phyloP scores from a whole-genome alignment of 306 rosid genomes.

The Lathyrus sativus region DNA sequence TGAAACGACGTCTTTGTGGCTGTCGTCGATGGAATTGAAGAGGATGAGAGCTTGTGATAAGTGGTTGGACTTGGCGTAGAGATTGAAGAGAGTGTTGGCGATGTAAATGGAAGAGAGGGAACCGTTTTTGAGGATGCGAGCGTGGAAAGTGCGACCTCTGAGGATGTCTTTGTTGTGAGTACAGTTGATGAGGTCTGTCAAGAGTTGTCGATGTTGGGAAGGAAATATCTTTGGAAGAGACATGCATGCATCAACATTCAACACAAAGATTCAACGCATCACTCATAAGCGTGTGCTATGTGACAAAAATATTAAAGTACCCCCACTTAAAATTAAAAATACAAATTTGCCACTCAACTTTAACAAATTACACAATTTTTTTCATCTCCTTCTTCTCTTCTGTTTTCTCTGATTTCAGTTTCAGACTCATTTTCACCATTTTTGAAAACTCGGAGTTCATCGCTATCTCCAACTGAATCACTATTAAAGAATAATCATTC shows the following conservation, averaged over 20 bases:
- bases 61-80: slow-evolving; percentile 62
- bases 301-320: too few relatives aligned
- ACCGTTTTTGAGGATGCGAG: slow-evolving; percentile 50
- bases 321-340: too few relatives aligned
- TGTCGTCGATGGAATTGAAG: slow-evolving; percentile 42
- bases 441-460: too few relatives aligned
- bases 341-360: too few relatives aligned
- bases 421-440: too few relatives aligned
- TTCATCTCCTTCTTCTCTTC: too few relatives aligned
- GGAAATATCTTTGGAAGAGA: slow-evolving; percentile 26
- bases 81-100: slow-evolving; percentile 60
- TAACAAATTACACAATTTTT: too few relatives aligned
- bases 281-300: too few relatives aligned
- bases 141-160: slow-evolving; percentile 59
- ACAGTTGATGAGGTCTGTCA: slow-evolving; percentile 39
- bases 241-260: neutral
- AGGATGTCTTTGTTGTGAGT: slow-evolving; percentile 47
- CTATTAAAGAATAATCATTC: too few relatives aligned
- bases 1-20: slow-evolving; percentile 60
- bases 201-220: slow-evolving; percentile 36
- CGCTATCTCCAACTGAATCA: too few relatives aligned
- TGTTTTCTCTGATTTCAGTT: too few relatives aligned
- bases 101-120: slow-evolving; percentile 42
- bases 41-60: slow-evolving; percentile 49
- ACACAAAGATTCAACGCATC: too few relatives aligned